These are phyloP conservation scores for Sugiyamaella castrensis DNA, from an alignment of 1,139 yeast genomes.

Conservation along the genomic window DNA sequence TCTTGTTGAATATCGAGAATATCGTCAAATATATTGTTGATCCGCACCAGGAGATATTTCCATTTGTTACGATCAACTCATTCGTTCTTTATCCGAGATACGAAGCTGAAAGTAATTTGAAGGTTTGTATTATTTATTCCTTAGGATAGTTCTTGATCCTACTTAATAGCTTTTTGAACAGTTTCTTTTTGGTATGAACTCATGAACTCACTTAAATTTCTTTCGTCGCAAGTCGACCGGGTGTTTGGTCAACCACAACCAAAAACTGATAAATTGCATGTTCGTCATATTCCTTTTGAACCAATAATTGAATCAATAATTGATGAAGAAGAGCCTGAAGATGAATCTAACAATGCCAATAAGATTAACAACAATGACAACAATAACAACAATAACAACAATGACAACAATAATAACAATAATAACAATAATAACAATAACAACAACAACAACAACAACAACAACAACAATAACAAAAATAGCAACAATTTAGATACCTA, in stretches of 20 bases:
- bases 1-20: too few relatives aligned
- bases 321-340: slow-evolving; percentile 9
- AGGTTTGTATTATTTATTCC: background rate
- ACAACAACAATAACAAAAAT: too few relatives aligned
- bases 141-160: background rate
- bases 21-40: too few relatives aligned
- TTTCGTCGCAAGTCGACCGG: slow-evolving; percentile 34
- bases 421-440: background rate
- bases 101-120: too few relatives aligned
- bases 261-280: background rate
- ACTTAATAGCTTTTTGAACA: background rate
- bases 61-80: too few relatives aligned
- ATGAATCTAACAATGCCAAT: too few relatives aligned
- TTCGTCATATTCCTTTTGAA: background rate
- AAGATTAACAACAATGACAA: background rate
- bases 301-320: background rate
- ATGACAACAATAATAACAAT: too few relatives aligned
- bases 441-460: too few relatives aligned
- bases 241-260: slow-evolving; percentile 27
- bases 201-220: slow-evolving; percentile 36
- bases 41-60: too few relatives aligned
- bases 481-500: too few relatives aligned
- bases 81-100: too few relatives aligned
- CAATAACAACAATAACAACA: too few relatives aligned
- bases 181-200: slow-evolving; percentile 4